Percentiles rank a stretch among this genome's conserved stretches.
phyloP scores from a whole-genome alignment of 2,329 filamentous ascomycete genomes.

The Sporothrix curviconia region DNA sequence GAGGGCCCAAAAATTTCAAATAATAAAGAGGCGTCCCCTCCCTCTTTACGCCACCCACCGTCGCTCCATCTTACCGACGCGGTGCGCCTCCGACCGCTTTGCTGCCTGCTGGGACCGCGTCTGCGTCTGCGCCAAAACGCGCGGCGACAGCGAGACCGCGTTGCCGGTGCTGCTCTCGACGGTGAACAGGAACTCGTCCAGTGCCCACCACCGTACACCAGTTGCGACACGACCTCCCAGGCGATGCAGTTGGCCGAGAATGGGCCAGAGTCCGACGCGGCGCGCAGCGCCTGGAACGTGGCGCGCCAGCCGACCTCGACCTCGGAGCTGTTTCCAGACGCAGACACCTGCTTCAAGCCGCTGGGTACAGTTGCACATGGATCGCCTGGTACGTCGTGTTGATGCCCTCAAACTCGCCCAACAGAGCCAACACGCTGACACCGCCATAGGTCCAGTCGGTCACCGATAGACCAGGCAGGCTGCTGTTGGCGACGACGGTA shows the following conservation, averaged over 20 bases:
- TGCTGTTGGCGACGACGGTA: not conserved
- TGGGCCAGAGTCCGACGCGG: not conserved
- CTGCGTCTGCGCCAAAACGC: not conserved
- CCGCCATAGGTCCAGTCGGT: not conserved
- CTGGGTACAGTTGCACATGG: constrained; percentile 6
- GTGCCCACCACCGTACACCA: constrained; percentile 4
- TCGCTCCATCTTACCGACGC: not conserved
- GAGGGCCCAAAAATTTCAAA: too few species aligned
- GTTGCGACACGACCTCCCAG: not conserved
- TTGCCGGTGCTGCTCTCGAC: not conserved
- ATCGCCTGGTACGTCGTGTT: not conserved
- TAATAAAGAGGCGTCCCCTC: too few species aligned
- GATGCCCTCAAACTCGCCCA: not conserved
- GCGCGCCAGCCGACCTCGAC: constrained; percentile 3
- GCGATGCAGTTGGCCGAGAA: constrained; percentile 1
- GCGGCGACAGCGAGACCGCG: not conserved
- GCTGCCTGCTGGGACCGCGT: not conserved
- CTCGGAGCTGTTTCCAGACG: not conserved
- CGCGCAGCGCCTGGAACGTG: constrained; percentile 2
- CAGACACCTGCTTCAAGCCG: not conserved
- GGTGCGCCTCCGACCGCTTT: not conserved
- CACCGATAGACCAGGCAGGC: not conserved
- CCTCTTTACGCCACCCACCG: not conserved
- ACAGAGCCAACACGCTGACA: not conserved
- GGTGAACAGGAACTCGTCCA: constrained; percentile 7